Evolutionary conservation across 2,329 filamentous ascomycete genomes (phyloP).

Genomic region (Ploettnerulaceae sp.): DNA sequence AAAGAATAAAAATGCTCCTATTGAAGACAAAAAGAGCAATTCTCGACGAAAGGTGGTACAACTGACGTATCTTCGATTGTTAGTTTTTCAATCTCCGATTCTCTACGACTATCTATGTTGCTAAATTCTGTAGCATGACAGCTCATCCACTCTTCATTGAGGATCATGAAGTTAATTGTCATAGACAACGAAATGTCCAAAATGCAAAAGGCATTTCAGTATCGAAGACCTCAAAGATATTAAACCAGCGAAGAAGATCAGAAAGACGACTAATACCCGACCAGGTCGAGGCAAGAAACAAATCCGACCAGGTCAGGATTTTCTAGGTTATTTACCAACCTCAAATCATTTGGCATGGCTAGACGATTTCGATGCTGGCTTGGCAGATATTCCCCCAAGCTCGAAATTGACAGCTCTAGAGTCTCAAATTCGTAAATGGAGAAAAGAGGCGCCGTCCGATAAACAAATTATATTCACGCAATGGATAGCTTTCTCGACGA

Average conservation of each 20-base stretch:
- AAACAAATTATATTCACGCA: constrained; percentile 58
- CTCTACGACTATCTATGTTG: not conserved
- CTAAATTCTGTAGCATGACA: constrained; percentile 5
- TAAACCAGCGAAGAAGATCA: not conserved
- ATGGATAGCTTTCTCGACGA: constrained; percentile 46
- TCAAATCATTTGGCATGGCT: constrained; percentile 5
- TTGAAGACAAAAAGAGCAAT: not conserved
- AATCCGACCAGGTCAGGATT: constrained; percentile 1
- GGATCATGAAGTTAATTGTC: not conserved
- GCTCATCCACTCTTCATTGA: constrained; percentile 11
- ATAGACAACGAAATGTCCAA: not conserved
- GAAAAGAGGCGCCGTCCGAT: constrained; percentile 37
- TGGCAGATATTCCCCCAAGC: constrained; percentile 29
- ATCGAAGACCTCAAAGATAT: not conserved
- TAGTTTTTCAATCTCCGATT: not conserved
- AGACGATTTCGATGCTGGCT: constrained; percentile 12
- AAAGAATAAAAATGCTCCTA: not conserved
- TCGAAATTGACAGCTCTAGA: constrained; percentile 35
- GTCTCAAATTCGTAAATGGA: constrained; percentile 34
- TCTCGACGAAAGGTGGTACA: not conserved
- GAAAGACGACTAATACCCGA: not conserved
- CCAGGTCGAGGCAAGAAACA: not conserved
- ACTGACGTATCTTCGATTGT: not conserved
- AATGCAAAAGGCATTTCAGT: not conserved
- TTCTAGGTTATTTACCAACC: not conserved